A percentile compares a stretch with the other conserved stretches of the same genome.
Evolutionary conservation across 202 grass and related monocot species (phyloP).

Genomic region (Carex arenaria): DNA sequence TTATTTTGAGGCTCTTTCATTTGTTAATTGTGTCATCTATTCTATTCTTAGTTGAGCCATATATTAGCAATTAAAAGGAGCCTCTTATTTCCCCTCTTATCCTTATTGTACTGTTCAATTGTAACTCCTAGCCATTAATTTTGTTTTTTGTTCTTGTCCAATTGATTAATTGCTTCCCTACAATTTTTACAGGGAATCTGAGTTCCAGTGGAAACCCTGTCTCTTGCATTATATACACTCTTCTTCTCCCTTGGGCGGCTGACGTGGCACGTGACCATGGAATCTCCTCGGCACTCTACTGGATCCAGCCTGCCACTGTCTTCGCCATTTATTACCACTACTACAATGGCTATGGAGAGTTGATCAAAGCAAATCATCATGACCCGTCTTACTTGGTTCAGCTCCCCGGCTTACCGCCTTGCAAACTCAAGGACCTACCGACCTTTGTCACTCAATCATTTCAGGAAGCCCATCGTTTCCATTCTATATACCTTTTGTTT

Average conservation of each 20-base stretch:
- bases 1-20: background rate
- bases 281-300: slow-evolving; percentile 50
- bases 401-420: slow-evolving; percentile 34
- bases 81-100: background rate
- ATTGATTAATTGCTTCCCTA: background rate
- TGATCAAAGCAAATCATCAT: slow-evolving; percentile 23
- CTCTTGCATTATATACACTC: slow-evolving; percentile 51
- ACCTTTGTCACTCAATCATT: slow-evolving; percentile 30
- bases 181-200: slow-evolving; percentile 22
- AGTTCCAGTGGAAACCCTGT: slow-evolving; percentile 33
- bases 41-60: too few species aligned
- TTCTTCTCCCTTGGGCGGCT: slow-evolving; percentile 61
- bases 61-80: background rate
- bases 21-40: background rate
- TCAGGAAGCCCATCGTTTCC: slow-evolving; percentile 16
- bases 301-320: slow-evolving; percentile 66
- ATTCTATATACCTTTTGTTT: slow-evolving; percentile 22
- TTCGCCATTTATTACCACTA: slow-evolving; percentile 64
- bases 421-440: slow-evolving; percentile 37
- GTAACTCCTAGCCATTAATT: background rate
- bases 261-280: slow-evolving; percentile 33
- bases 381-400: slow-evolving; percentile 38
- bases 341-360: slow-evolving; percentile 34
- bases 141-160: background rate
- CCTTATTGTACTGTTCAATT: background rate